phyloP scores from a whole-genome alignment of 768 basidiomycete species.

The Rhodosporidiobolus odoratus region DNA sequence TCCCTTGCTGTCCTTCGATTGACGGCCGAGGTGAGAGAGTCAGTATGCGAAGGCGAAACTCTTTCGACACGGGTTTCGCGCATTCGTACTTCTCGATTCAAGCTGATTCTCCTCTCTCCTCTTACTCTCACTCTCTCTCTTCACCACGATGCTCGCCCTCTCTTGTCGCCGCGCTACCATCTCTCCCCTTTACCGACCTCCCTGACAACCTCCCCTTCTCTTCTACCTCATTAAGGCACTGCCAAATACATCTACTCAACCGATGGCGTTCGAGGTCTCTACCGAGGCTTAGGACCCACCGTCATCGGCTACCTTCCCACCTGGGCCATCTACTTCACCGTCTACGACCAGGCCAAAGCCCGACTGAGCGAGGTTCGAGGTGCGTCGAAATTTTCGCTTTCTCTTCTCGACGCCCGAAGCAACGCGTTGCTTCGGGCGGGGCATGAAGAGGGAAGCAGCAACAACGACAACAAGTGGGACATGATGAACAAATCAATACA shows the following conservation, averaged over 20 bases:
- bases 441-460: neutral
- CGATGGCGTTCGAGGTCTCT: constrained; percentile 80
- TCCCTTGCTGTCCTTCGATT: neutral
- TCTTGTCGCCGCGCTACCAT: neutral
- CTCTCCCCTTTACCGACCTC: neutral
- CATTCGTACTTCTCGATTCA: neutral
- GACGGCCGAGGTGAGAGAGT: neutral
- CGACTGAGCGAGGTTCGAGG: constrained; percentile 28
- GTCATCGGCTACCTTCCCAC: constrained; percentile 94
- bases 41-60: neutral
- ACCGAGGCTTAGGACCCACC: constrained; percentile 95
- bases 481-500: constrained; percentile 27
- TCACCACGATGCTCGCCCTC: neutral
- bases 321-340: constrained; percentile 98
- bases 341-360: constrained; percentile 92
- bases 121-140: neutral
- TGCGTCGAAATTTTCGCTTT: constrained; percentile 47
- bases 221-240: constrained; percentile 50
- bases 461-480: neutral
- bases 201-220: too few species aligned
- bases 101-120: neutral
- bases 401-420: constrained; percentile 47
- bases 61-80: neutral
- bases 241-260: constrained; percentile 56
- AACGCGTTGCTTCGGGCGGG: neutral